Base-by-base conservation (phyloP, 1,284 basidiomycete genomes). In the Malassezia japonica region DNA sequence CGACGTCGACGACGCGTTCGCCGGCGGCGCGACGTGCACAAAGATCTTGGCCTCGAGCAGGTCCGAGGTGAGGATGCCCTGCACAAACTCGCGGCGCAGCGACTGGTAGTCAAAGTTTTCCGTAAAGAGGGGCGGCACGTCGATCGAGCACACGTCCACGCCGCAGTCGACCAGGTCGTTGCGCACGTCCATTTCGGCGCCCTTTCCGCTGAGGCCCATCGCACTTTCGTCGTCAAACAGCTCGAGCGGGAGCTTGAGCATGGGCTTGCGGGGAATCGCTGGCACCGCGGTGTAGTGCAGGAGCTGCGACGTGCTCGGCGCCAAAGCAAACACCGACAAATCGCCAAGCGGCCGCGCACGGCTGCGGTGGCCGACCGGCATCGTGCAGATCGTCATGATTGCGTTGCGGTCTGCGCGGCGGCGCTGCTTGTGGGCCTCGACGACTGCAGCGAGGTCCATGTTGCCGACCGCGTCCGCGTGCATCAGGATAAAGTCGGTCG, bases 61-160 rank as follows among this genome's bases (percentile, higher is more conserved):
- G 74, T 99, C 94, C 12, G 87, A 92, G 0, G 88, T 94, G 52
- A 99, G 78, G 37, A 99, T 82, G n/a, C 92, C 92, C 64, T 89
- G 86, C 21, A 98, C 86, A 69, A 98, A 95, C 75, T 98, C 89
- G 59, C 82, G 78, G 49, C 90, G 81, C 56, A 96, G 80, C 73
- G 90, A 86, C 40, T 85, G 83, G 71, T 94, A 98, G 75, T 98
- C 94, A 72, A 99, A 99, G 75, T 98, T 98, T 75, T 98, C 94
- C 65, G 94, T 91, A 76, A 96, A 98, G 4, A 96, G 76, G 0
- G 91, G 92, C 0, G 90, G 90, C 18, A 85, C 86, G 77, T 89
- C 86, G 24, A 86, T 83, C n/a, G 87, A 87, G 62, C 70, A 72
- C 25, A 72, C 58, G 48, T 72, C 65, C 42, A 72, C 64, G 31